Evolutionary conservation across 495 filamentous ascomycete genomes (phyloP).

Genomic region (Stereocaulon alpinum): DNA sequence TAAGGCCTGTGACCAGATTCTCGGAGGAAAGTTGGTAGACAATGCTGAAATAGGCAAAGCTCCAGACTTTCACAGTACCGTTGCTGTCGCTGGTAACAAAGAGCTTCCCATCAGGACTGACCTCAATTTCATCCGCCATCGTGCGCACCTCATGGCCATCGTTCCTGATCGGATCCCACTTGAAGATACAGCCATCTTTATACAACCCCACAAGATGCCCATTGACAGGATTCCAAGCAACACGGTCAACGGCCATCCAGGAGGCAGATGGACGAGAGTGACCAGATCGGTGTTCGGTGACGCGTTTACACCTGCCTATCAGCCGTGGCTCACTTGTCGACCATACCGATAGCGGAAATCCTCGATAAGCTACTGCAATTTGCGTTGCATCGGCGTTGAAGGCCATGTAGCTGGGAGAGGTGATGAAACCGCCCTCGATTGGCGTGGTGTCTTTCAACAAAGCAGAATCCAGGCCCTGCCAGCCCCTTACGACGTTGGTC

Average conservation of each 20-base stretch:
- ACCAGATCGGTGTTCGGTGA: no score
- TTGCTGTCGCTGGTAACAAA: conserved; percentile 22
- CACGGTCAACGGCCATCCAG: conserved; percentile 22
- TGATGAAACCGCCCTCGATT: conserved; percentile 20
- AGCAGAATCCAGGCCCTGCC: no score
- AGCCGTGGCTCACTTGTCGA: conserved; percentile 21
- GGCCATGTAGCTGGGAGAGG: conserved; percentile 20
- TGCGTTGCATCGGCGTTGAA: conserved; percentile 21
- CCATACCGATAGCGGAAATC: conserved; percentile 26
- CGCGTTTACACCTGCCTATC: no score
- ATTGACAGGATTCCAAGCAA: conserved; percentile 21
- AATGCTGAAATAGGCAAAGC: conserved; percentile 16
- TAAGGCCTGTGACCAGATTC: conserved; percentile 18
- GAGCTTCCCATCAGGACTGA: conserved; percentile 23
- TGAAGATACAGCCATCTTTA: conserved; percentile 25
- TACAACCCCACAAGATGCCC: conserved; percentile 24
- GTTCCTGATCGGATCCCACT: conserved; percentile 22
- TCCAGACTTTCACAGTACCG: conserved; percentile 22
- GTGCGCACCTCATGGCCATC: conserved; percentile 15
- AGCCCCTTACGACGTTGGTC: no score
- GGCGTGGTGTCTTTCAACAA: no score
- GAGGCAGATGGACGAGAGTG: no score
- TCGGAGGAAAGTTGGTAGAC: conserved; percentile 22
- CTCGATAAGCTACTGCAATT: conserved; percentile 23
- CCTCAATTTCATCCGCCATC: conserved; percentile 18